Evolutionary conservation across 768 basidiomycete genomes (phyloP).

Genomic region (Suillus alpinus): DNA sequence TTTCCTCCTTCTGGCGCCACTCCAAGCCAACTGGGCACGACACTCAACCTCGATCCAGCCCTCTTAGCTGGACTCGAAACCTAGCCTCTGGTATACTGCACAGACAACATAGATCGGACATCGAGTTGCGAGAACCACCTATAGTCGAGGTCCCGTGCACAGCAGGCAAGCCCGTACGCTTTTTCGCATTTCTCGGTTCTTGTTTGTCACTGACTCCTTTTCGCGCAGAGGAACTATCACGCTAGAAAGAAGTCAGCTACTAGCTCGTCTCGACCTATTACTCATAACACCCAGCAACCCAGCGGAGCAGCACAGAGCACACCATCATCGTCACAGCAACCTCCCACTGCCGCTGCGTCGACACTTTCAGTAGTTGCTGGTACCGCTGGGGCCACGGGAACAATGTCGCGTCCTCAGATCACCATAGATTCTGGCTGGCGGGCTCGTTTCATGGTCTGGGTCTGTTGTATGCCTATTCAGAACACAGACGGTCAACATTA

Average conservation of each 20-base stretch:
- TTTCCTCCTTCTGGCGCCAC: neutral
- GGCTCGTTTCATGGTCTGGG: neutral
- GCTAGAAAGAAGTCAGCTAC: neutral
- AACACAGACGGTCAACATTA: neutral
- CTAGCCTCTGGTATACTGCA: neutral
- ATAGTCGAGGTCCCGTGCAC: neutral
- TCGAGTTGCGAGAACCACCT: neutral
- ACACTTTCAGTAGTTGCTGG: neutral
- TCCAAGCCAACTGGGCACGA: neutral
- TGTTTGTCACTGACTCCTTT: neutral
- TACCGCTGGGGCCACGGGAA: neutral
- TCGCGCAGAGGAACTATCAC: neutral
- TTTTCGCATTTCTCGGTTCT: fast-evolving
- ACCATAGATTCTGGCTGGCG: neutral
- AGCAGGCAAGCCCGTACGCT: neutral
- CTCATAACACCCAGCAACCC: neutral
- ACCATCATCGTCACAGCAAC: neutral
- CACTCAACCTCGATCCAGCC: neutral
- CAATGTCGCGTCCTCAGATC: neutral
- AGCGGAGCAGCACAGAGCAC: neutral
- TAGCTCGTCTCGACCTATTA: neutral
- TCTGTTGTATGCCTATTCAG: neutral
- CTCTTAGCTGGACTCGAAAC: neutral
- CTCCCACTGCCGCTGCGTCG: neutral
- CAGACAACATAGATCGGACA: neutral